Base-by-base conservation (phyloP, 441 rosid genomes). In the Adansonia gregorii region DNA sequence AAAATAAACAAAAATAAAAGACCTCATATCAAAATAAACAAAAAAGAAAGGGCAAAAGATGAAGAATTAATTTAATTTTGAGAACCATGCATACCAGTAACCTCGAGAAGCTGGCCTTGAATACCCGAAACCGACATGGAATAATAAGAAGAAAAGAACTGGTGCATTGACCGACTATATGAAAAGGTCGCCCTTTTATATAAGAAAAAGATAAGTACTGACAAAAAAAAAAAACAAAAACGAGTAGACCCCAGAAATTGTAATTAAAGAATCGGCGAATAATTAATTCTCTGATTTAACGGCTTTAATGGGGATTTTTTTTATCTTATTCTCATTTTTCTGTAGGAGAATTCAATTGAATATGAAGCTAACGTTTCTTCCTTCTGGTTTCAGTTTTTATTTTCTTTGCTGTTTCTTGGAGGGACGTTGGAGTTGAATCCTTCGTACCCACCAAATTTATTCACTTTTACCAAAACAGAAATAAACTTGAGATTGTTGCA, bases 91-190 rank as follows among this genome's bases (percentile, higher is more conserved):
- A 27, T 84, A 95, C 98, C 97, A 24, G 98, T 90, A 81, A 90
- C 88, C 84, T 95, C 97, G 66, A 95, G 93, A 83, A 87, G 80
- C 64, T 91, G 98, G 82, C 96, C 93, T 80, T 90, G 98, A 64
- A 92, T 87, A 73, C 93, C 85, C 58, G 87, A 72, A 78, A 86
- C 76, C 82, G 85, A 82, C 89, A 88, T 84, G 63, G 83, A 2
- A 52, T 72, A 12, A 77, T 76, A 46, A 49, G 12, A 69, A 24
- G 73, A 48, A 49, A 58, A 48, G 43, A 69, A 22, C 12, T 68
- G 27, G 39, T 68, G 55, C 9, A 6, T 48, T 22, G 19, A 48
- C 41, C 39, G 17, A 2, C 3, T 8, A 1, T 14, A 20, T 2
- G 3, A 48, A 46, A 6, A 20, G n/a, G 15, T 3, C 10, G 2